Evolutionary conservation across 495 filamentous ascomycete species (phyloP).

Genomic region (Xylaria longipes): DNA sequence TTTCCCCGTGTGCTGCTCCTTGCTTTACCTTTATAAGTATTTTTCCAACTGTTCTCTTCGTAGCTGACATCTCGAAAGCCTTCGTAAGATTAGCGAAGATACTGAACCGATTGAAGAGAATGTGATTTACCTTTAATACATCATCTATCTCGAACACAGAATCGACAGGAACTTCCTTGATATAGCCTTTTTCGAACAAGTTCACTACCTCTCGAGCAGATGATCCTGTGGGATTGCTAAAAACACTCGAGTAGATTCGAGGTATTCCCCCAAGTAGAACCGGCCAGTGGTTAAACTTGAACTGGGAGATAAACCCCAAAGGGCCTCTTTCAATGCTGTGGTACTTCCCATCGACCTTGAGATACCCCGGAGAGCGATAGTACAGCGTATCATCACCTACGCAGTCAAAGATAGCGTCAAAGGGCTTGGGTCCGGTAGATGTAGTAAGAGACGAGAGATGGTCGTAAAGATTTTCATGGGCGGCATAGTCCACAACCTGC

Average conservation of each 20-base stretch:
- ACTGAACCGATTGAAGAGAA: background rate
- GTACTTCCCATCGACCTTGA: constrained; percentile 22
- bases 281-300: constrained; percentile 26
- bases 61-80: constrained; percentile 30
- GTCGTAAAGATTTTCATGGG: constrained; percentile 22
- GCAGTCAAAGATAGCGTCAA: constrained; percentile 31
- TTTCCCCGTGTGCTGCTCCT: too few species aligned
- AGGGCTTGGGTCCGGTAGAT: background rate
- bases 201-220: constrained; percentile 26
- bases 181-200: constrained; percentile 27
- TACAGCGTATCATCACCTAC: constrained; percentile 27
- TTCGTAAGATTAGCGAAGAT: constrained; percentile 7
- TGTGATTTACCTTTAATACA: constrained; percentile 21
- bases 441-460: constrained; percentile 20
- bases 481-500: constrained; percentile 27
- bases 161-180: constrained; percentile 30
- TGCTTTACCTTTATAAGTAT: constrained; percentile 31
- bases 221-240: constrained; percentile 26
- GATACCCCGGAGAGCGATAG: constrained; percentile 22
- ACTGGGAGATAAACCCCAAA: constrained; percentile 20
- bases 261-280: constrained; percentile 27
- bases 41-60: constrained; percentile 29
- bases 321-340: constrained; percentile 23
- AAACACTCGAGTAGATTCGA: constrained; percentile 22
- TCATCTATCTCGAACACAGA: constrained; percentile 27